phyloP scores from a whole-genome alignment of 2,329 filamentous ascomycete species.

The Aspergillus eucalypticola region DNA sequence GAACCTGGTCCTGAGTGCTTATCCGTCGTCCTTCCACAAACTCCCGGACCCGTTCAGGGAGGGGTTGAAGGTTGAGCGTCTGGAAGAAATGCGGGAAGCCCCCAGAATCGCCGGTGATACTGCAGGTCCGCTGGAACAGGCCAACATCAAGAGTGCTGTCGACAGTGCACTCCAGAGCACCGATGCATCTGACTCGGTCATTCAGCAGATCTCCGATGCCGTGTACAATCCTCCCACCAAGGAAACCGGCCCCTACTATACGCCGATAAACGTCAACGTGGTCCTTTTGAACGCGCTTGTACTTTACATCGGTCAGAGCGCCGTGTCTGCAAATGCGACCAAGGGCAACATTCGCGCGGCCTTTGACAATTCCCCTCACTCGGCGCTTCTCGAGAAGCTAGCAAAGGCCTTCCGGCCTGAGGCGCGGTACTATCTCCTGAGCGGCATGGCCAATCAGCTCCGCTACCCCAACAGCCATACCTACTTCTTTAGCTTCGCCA shows the following conservation, averaged over 20 bases:
- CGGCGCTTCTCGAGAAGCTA: constrained; percentile 72
- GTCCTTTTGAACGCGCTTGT: constrained; percentile 77
- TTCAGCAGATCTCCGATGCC: constrained; percentile 74
- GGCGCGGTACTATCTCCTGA: constrained; percentile 79
- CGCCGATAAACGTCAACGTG: constrained; percentile 68
- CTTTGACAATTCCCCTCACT: constrained; percentile 69
- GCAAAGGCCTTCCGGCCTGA: constrained; percentile 74
- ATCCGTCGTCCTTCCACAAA: constrained; percentile 68
- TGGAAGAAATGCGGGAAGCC: constrained; percentile 71
- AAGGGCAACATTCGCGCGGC: constrained; percentile 58
- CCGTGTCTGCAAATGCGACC: constrained; percentile 60
- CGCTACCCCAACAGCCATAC: constrained; percentile 88
- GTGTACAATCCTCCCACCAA: constrained; percentile 62
- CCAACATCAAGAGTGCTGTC: constrained; percentile 56
- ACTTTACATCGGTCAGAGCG: constrained; percentile 76
- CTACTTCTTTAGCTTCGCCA: constrained; percentile 83
- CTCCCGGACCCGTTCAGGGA: constrained; percentile 72
- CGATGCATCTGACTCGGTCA: constrained; percentile 64
- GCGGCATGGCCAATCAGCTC: constrained; percentile 85
- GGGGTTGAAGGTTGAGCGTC: constrained; percentile 72
- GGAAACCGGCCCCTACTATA: constrained; percentile 65
- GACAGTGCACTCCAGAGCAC: constrained; percentile 57
- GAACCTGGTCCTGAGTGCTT: constrained; percentile 83
- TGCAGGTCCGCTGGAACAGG: constrained; percentile 47
- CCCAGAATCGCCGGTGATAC: constrained; percentile 68